These are phyloP conservation scores for Myxozyma monticola DNA, from an alignment of 805 yeast genomes.

Conservation along the genomic window DNA sequence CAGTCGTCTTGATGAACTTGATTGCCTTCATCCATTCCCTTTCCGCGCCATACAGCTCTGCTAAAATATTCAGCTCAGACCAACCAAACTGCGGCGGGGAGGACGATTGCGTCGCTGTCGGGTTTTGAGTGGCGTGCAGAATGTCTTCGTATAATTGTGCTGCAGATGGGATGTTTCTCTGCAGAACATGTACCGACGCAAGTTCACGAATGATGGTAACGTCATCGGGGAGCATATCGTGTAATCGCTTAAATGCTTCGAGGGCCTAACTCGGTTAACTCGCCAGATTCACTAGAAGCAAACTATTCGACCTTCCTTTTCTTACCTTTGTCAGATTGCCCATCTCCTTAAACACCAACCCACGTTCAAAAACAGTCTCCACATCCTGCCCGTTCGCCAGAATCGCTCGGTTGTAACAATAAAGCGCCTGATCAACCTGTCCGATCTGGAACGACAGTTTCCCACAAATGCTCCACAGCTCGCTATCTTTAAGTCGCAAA, in stretches of 20 bases:
- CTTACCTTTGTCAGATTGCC: conserved; percentile 57
- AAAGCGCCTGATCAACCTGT: conserved; percentile 71
- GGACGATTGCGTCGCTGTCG: conserved; percentile 7
- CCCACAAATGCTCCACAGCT: conserved; percentile 75
- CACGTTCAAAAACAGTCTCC: conserved; percentile 61
- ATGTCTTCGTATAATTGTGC: conserved; percentile 34
- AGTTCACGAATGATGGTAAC: conserved; percentile 57
- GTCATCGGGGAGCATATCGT: conserved; percentile 58
- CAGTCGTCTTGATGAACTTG: conserved; percentile 61
- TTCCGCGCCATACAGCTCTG: conserved; percentile 74
- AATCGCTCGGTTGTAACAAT: conserved; percentile 71
- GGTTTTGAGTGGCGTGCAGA: conserved; percentile 23
- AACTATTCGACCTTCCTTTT: no score
- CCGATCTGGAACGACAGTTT: conserved; percentile 42
- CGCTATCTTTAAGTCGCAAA: conserved; percentile 70
- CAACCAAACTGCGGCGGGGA: conserved; percentile 62
- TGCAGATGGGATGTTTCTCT: conserved; percentile 36
- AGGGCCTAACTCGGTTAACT: conserved; percentile 54
- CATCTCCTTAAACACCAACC: conserved; percentile 64
- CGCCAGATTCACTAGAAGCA: no score
- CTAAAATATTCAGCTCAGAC: conserved; percentile 82
- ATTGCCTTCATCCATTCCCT: conserved; percentile 66
- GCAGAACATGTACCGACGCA: conserved; percentile 47
- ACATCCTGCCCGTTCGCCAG: conserved; percentile 51
- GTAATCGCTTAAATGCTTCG: conserved; percentile 66